These are phyloP conservation scores for Cladobotryum mycophilum DNA, from an alignment of 2,329 filamentous ascomycete species.

Conservation along the genomic window DNA sequence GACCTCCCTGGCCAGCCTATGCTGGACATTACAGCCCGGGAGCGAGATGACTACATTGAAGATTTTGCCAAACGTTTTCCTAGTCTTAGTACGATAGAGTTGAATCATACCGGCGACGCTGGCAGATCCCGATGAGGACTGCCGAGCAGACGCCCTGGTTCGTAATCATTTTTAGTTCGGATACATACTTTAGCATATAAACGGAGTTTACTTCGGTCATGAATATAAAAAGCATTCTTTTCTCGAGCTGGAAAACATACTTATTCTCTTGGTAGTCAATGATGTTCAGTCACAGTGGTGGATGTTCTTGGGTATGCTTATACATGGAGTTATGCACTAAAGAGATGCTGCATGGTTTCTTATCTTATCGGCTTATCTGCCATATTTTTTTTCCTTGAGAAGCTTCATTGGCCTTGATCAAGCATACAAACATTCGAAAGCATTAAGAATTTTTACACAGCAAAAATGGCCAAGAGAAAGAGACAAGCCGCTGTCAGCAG, in stretches of 20 bases:
- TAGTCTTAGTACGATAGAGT: slow-evolving; percentile 76
- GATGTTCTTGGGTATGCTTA: background rate
- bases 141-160: no score
- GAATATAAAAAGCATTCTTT: slow-evolving; percentile 7
- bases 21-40: slow-evolving; percentile 49
- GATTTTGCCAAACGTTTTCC: slow-evolving; percentile 83
- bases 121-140: slow-evolving; percentile 25
- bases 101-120: slow-evolving; percentile 56
- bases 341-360: slow-evolving; percentile 8
- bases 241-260: background rate
- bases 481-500: slow-evolving; percentile 30
- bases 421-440: background rate
- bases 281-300: no score
- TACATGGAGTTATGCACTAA: slow-evolving; percentile 19
- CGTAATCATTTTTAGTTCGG: background rate
- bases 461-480: slow-evolving; percentile 45
- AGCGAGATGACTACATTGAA: slow-evolving; percentile 59
- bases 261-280: background rate
- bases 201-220: slow-evolving; percentile 5
- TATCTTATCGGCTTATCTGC: slow-evolving; percentile 27
- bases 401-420: background rate
- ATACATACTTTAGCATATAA: slow-evolving; percentile 10
- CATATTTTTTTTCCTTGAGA: slow-evolving; percentile 21
- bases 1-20: slow-evolving; percentile 43
- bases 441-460: slow-evolving; percentile 11